A percentile compares a stretch with the other conserved stretches of the same genome.
Conservation (phyloP, 352 stramenopile species). For the Phytophthora agathidicida region DNA sequence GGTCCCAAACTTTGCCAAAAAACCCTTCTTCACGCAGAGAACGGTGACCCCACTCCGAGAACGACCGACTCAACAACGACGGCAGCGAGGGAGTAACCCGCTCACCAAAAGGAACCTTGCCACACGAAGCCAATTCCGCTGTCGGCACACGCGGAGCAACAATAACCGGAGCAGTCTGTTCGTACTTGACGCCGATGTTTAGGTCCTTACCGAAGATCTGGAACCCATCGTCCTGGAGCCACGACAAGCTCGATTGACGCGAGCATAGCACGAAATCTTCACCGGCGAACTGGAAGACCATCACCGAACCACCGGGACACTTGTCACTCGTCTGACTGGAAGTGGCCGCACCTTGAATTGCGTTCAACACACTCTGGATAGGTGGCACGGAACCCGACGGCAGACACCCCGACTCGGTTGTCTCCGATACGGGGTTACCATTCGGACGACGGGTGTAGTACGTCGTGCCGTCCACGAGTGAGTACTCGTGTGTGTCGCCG, state of each 20-base stretch:
- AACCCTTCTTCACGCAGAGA: conserved; percentile 19
- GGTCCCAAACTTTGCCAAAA: conserved; percentile 26
- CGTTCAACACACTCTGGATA: conserved; percentile 32
- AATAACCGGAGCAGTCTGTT: conserved; percentile 25
- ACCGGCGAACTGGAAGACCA: conserved; percentile 45
- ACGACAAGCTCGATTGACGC: conserved; percentile 13
- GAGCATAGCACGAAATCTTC: conserved; percentile 54
- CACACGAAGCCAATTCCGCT: conserved; percentile 20
- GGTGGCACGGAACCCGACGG: conserved; percentile 33
- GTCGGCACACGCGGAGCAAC: conserved; percentile 17
- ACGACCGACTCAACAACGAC: conserved; percentile 28
- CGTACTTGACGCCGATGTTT: conserved; percentile 48
- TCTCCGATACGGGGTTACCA: neutral
- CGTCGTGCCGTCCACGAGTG: conserved; percentile 37
- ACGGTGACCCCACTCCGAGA: conserved; percentile 31
- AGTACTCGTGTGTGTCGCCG: conserved; percentile 37
- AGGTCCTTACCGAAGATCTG: conserved; percentile 48
- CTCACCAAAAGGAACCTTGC: conserved; percentile 28
- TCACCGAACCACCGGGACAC: conserved; percentile 23
- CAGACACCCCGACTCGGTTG: conserved; percentile 30
- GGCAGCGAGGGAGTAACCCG: conserved; percentile 26
- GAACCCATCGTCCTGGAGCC: conserved; percentile 37
- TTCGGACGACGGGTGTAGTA: conserved; percentile 34
- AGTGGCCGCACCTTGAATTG: conserved; percentile 28
- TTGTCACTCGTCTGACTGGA: conserved; percentile 12